Evolutionary conservation across 176 grass and related monocot genomes (phyloP), one percentile per base, ranked within the genome.

Genomic region (Musa beccarii): DNA sequence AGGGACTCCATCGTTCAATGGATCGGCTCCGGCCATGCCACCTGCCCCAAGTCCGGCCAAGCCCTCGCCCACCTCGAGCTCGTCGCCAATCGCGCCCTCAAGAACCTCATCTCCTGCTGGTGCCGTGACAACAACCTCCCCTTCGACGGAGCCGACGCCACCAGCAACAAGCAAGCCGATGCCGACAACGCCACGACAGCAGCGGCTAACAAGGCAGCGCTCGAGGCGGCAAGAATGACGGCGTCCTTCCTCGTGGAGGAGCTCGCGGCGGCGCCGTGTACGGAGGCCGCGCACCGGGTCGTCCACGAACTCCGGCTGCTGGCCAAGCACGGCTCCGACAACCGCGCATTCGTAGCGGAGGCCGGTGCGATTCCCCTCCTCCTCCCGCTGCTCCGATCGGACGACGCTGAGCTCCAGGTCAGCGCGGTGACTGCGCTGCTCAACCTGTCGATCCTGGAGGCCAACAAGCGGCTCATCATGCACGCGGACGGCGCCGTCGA

Each of bases 401-500:
- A 81, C 0, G 89, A 92, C 54, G 81, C 83, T 5, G 87, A 23
- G 52, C 88, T 99, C 17, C 91, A 99, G 80, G 84, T 99, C 49
- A 89, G 94, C 86, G 86, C 91, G 11, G 83, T 99, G 12, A 94
- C 95, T 4, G 95, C 89, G 54, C 63, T 99, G 76, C 88, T 99
- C 8, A 99, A 99, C 81, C 91, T 99, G 0, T 99, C 91, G 12
- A 89, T 95, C 19, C 84, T 92, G 21, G 96, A 99, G 65, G 86
- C 91, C 25, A 99, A 99, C 88, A 94, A 92, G 83, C 87, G 88
- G 86, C 91, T 84, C 62, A 92, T 99, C 81, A 95, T 99, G 96
- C 91, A 99, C 80, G 85, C 84, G 2, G 89, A 99, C 34, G 91
- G 96, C 75, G 89, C 78, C 25, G 51, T 88, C 2, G 86, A 95